Percentiles rank a stretch among this genome's conserved stretches.
Conservation (phyloP, 768 basidiomycete species). For the Auricularia cornea region DNA sequence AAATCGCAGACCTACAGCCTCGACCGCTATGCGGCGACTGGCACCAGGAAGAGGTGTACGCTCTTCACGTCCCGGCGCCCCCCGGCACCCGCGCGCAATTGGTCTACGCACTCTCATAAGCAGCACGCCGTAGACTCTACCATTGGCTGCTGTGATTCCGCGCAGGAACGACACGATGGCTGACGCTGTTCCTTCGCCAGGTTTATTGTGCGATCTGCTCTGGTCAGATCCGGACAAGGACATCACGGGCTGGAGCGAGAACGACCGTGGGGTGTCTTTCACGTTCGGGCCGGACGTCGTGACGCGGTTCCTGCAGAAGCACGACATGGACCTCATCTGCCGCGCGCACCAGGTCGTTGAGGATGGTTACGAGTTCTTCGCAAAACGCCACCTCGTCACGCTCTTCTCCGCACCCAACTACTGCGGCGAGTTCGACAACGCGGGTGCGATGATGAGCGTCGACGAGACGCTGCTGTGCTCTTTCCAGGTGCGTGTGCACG, state of each 20-base stretch:
- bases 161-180: no score
- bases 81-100: no score
- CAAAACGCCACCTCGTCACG: conserved; percentile 93
- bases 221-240: conserved; percentile 99
- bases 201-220: conserved; percentile 88
- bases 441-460: conserved; percentile 99
- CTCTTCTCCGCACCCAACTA: conserved; percentile 96
- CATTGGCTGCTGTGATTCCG: no score
- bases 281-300: conserved; percentile 99
- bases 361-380: conserved; percentile 98
- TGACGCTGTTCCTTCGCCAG: no score
- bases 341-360: conserved; percentile 93
- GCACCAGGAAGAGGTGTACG: no score
- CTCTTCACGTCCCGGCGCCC: no score
- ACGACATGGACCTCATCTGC: conserved; percentile 99
- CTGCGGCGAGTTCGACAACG: conserved; percentile 96
- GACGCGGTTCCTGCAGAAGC: conserved; percentile 96
- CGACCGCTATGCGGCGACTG: no score
- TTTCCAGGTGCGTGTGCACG: conserved; percentile 85
- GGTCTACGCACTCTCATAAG: no score
- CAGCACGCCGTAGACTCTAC: no score
- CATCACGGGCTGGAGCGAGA: conserved; percentile 99
- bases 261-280: conserved; percentile 97
- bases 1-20: no score
- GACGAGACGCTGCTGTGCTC: conserved; percentile 96